phyloP scores from a whole-genome alignment of 1,284 basidiomycete species.

The Trametes polyzona region DNA sequence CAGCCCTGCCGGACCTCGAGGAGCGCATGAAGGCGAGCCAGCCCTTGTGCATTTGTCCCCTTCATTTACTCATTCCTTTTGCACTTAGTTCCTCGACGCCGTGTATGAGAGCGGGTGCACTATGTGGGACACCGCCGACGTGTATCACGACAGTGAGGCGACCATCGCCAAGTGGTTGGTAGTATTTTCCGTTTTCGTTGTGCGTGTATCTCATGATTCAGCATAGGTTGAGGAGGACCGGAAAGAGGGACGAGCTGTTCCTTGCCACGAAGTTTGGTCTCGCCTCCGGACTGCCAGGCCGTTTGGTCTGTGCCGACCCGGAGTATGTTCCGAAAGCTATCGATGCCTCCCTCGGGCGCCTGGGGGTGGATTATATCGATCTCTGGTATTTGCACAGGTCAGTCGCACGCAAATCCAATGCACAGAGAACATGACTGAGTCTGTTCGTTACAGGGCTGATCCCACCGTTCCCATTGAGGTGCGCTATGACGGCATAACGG shows the following conservation, averaged over 20 bases:
- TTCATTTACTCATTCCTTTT: not conserved
- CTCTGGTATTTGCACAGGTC: slow-evolving; percentile 50
- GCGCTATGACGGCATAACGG: not conserved
- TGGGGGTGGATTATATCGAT: slow-evolving; percentile 50
- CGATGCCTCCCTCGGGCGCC: slow-evolving; percentile 41
- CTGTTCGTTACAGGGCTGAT: slow-evolving; percentile 41
- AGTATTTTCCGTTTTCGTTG: not conserved
- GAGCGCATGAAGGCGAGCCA: slow-evolving; percentile 32
- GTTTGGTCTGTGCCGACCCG: slow-evolving; percentile 35
- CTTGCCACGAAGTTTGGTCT: slow-evolving; percentile 57
- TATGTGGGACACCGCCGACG: slow-evolving; percentile 37
- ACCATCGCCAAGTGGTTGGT: slow-evolving; percentile 31
- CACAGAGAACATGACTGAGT: not conserved
- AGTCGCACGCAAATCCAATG: not conserved
- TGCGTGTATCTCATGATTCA: not conserved
- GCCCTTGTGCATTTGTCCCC: not conserved
- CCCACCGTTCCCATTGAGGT: slow-evolving; percentile 50
- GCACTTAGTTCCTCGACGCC: slow-evolving; percentile 22
- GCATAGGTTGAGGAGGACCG: slow-evolving; percentile 42
- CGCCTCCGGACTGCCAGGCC: slow-evolving; percentile 15
- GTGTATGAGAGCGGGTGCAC: slow-evolving; percentile 28
- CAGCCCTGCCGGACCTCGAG: slow-evolving; percentile 30
- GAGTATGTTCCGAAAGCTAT: slow-evolving; percentile 41
- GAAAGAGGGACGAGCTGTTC: slow-evolving; percentile 46
- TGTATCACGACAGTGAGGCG: slow-evolving; percentile 33